Evolutionary conservation across 1,284 basidiomycete genomes (phyloP).

Genomic region (Boletellus dicymbophilus): DNA sequence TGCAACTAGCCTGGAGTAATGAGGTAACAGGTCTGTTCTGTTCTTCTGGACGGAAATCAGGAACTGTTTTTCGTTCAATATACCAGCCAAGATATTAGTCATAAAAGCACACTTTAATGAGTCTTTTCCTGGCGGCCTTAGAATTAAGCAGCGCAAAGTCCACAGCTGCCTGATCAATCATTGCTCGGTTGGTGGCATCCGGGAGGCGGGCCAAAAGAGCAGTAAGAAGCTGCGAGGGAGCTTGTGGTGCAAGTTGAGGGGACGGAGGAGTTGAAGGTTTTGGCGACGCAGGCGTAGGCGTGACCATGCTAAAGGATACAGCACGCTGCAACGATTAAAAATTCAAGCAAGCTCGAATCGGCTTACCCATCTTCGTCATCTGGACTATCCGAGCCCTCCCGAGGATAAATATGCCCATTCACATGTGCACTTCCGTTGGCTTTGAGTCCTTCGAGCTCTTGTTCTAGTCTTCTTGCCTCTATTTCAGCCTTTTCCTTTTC

Average conservation of each 20-base stretch:
- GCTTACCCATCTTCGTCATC: constrained; percentile 52
- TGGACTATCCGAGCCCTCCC: constrained; percentile 22
- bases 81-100: neutral
- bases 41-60: constrained; percentile 86
- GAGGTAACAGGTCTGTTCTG: constrained; percentile 88
- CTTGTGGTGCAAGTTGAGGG: constrained; percentile 75
- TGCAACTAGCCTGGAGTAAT: constrained; percentile 90
- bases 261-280: constrained; percentile 64
- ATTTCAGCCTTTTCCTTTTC: constrained; percentile 54
- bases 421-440: constrained; percentile 34
- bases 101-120: constrained; percentile 70
- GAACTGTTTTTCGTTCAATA: constrained; percentile 54
- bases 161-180: constrained; percentile 93
- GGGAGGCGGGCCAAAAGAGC: constrained; percentile 92
- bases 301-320: constrained; percentile 35
- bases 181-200: constrained; percentile 88
- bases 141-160: constrained; percentile 98
- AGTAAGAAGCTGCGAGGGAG: constrained; percentile 91
- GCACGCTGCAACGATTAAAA: neutral
- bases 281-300: constrained; percentile 69
- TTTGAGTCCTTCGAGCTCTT: constrained; percentile 60
- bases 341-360: constrained; percentile 13
- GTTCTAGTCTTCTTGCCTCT: constrained; percentile 69
- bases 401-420: constrained; percentile 18
- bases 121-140: constrained; percentile 89